A percentile compares a stretch with the other conserved stretches of the same genome.
These are phyloP conservation scores for Arabidopsis lyrata DNA, from an alignment of 441 rosid species.

Conservation along the genomic window DNA sequence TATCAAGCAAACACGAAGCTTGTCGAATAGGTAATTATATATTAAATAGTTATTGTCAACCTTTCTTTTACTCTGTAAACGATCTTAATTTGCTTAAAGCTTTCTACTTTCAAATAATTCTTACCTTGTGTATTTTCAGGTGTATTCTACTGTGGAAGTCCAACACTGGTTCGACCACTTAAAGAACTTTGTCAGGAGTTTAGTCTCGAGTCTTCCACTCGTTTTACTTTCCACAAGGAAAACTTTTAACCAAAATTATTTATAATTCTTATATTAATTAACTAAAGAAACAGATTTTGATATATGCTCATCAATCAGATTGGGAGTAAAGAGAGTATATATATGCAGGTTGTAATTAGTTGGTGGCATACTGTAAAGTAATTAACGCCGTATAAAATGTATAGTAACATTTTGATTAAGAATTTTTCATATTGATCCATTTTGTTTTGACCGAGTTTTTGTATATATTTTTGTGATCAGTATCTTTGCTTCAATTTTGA, in stretches of 20 bases:
- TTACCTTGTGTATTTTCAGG: conserved; percentile 56
- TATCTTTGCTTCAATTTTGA: background rate
- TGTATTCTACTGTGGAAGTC: conserved; percentile 96
- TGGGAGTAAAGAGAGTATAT: background rate
- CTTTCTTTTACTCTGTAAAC: background rate
- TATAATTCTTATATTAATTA: conserved; percentile 9
- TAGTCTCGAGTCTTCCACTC: conserved; percentile 76
- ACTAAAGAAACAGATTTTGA: conserved; percentile 34
- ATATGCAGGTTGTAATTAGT: conserved; percentile 38
- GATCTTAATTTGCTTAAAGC: background rate
- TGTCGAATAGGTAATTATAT: conserved; percentile 65
- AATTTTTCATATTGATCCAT: conserved; percentile 2
- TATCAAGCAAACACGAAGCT: conserved; percentile 61
- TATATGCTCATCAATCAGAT: conserved; percentile 15
- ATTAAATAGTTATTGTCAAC: background rate
- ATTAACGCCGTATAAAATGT: conserved; percentile 24
- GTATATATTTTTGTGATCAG: conserved; percentile 10
- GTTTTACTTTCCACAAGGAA: conserved; percentile 94
- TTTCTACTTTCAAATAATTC: background rate
- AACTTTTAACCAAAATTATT: conserved; percentile 60
- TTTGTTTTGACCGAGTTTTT: background rate
- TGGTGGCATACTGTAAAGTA: conserved; percentile 31
- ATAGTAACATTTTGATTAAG: conserved; percentile 29
- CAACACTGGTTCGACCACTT: conserved; percentile 67
- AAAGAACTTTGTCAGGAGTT: conserved; percentile 79